Evolutionary conservation across 2,329 filamentous ascomycete genomes (phyloP), one percentile per base, ranked within the genome.

Genomic region (Alternaria sp.): DNA sequence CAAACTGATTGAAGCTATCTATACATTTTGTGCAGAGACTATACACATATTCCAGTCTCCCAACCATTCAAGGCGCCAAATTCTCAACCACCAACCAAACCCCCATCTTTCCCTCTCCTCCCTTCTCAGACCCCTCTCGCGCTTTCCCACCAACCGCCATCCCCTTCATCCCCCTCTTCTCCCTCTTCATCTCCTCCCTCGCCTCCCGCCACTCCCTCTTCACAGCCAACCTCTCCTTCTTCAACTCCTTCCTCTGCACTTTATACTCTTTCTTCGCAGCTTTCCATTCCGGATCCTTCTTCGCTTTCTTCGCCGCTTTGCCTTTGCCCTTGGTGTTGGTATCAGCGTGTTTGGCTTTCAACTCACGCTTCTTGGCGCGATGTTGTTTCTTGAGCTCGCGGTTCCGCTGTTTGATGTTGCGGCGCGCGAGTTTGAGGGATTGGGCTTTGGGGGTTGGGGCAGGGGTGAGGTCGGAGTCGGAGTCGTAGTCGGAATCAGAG

Each of bases 1-100:
- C n/a, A n/a, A n/a, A n/a, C n/a, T n/a, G n/a, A n/a, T n/a, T n/a
- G n/a, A n/a, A n/a, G n/a, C n/a, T n/a, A n/a, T n/a, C n/a, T n/a
- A n/a, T n/a, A n/a, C n/a, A n/a, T n/a, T n/a, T n/a, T n/a, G n/a
- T n/a, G n/a, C n/a, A n/a, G n/a, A n/a, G n/a, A n/a, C n/a, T n/a
- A n/a, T n/a, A n/a, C n/a, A n/a, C n/a, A n/a, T n/a, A n/a, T n/a
- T n/a, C n/a, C n/a, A n/a, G n/a, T n/a, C n/a, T n/a, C n/a, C n/a
- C n/a, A n/a, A n/a, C n/a, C n/a, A n/a, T n/a, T n/a, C n/a, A 59
- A 40, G 45, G 61, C 8, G 46, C 70, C 46, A 75, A 47, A 68
- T 78, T 76, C 66, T 75, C 73, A 56, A 78, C 57, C 51, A 78
- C 70, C 58, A 78, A 43, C 75, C 75, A 78, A 23, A 77, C 65